Evolutionary conservation across 2,329 filamentous ascomycete genomes (phyloP).

Genomic region (Exophiala sideris): DNA sequence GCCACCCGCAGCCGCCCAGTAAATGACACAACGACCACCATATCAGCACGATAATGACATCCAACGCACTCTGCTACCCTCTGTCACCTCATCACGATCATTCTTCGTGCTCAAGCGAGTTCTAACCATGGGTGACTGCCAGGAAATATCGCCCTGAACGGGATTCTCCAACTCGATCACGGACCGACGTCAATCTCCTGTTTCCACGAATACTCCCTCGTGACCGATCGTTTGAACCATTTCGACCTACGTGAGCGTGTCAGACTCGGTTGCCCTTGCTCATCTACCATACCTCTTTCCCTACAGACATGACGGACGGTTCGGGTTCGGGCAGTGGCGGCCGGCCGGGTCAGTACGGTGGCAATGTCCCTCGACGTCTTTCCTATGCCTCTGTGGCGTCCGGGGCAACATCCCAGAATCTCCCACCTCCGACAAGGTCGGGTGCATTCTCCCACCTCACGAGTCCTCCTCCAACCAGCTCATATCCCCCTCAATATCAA

Average conservation of each 20-base stretch:
- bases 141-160: slow-evolving; percentile 2
- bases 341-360: slow-evolving; percentile 13
- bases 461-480: slow-evolving; percentile 33
- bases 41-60: slow-evolving; percentile 20
- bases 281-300: not conserved
- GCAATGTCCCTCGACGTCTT: slow-evolving; percentile 44
- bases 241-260: not conserved
- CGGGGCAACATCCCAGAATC: slow-evolving; percentile 43
- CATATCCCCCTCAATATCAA: slow-evolving; percentile 36
- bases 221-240: slow-evolving; percentile 7
- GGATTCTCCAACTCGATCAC: not conserved
- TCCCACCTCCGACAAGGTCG: slow-evolving; percentile 41
- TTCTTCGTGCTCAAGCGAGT: not conserved
- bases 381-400: slow-evolving; percentile 63
- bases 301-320: slow-evolving; percentile 18
- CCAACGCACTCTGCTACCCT: not conserved
- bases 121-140: not conserved
- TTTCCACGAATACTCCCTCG: slow-evolving; percentile 7
- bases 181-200: not conserved
- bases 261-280: not conserved
- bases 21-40: slow-evolving; percentile 5
- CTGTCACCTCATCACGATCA: not conserved
- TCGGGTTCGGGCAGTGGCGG: slow-evolving; percentile 13
- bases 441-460: slow-evolving; percentile 34
- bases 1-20: slow-evolving; percentile 14